Conservation (phyloP, 2,329 filamentous ascomycete genomes). For the Trichoderma endophyticum region DNA sequence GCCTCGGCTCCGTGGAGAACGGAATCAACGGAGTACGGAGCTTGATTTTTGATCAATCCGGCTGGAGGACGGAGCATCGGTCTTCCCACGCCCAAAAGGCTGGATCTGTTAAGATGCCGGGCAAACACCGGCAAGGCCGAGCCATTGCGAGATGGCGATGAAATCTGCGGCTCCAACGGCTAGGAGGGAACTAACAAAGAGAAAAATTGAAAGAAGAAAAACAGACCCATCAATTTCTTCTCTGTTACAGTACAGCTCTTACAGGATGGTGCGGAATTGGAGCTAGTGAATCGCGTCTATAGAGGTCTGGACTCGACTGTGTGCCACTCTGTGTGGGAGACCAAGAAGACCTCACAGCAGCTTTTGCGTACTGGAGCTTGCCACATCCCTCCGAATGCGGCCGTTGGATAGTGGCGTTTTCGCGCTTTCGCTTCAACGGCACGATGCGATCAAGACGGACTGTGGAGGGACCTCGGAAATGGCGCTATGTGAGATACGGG, state of each 20-base stretch:
- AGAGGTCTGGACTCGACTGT: not conserved
- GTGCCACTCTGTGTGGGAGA: not conserved
- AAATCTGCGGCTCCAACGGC: not conserved
- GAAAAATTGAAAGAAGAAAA: not conserved
- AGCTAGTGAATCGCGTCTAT: not conserved
- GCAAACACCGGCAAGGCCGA: conserved; percentile 5
- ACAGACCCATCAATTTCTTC: not conserved
- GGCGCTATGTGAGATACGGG: not conserved
- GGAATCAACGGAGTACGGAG: not conserved
- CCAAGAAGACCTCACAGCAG: not conserved
- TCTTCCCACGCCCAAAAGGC: not conserved
- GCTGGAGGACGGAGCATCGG: not conserved
- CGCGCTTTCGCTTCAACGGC: conserved; percentile 8
- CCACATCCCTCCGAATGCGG: conserved; percentile 7
- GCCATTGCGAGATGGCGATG: not conserved
- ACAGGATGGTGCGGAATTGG: not conserved
- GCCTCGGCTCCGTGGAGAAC: conserved; percentile 6
- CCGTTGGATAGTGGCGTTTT: not conserved
- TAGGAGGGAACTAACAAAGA: not conserved
- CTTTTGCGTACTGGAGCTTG: not conserved
- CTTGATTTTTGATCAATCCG: not conserved
- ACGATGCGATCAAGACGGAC: not conserved
- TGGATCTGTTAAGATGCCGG: not conserved
- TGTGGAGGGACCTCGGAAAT: conserved; percentile 4
- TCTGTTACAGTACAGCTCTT: not conserved